Evolutionary conservation across 1,284 basidiomycete genomes (phyloP).

Genomic region (Fistulinella cinereoalba): DNA sequence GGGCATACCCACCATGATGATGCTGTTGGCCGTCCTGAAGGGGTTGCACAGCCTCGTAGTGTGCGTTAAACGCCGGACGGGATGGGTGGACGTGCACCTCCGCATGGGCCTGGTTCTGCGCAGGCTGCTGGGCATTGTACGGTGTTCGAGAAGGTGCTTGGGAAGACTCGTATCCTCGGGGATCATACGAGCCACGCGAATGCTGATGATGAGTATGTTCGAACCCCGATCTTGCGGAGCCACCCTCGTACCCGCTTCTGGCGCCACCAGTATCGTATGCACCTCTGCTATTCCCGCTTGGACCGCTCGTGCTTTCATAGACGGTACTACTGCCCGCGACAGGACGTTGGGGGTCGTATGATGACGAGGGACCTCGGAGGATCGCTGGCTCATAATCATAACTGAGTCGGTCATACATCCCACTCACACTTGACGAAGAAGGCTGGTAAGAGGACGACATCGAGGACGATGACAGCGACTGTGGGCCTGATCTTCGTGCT

Average conservation of each 20-base stretch:
- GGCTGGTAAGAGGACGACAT: slow-evolving; percentile 15
- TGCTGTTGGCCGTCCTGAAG: slow-evolving; percentile 25
- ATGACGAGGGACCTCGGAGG: slow-evolving; percentile 12
- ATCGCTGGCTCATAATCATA: slow-evolving; percentile 26
- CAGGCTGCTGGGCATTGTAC: slow-evolving; percentile 19
- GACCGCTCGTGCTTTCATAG: slow-evolving; percentile 15
- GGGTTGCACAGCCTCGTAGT: slow-evolving; percentile 28
- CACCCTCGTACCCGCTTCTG: slow-evolving; percentile 25
- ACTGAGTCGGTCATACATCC: slow-evolving; percentile 20
- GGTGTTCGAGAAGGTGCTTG: slow-evolving; percentile 19
- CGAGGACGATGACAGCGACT: slow-evolving; percentile 19
- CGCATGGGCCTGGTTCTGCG: slow-evolving; percentile 23
- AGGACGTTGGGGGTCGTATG: slow-evolving; percentile 29
- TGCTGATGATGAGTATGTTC: slow-evolving; percentile 28
- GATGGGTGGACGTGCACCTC: slow-evolving; percentile 20
- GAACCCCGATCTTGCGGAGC: slow-evolving; percentile 19
- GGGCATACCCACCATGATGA: slow-evolving; percentile 19
- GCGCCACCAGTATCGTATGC: slow-evolving; percentile 19
- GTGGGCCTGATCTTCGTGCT: slow-evolving; percentile 20
- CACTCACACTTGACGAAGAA: slow-evolving; percentile 15
- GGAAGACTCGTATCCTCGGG: slow-evolving; percentile 23
- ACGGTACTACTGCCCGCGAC: slow-evolving; percentile 9
- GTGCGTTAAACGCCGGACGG: slow-evolving; percentile 25
- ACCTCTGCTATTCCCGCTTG: slow-evolving; percentile 16
- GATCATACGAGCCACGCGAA: slow-evolving; percentile 23